Evolutionary conservation across 495 filamentous ascomycete species (phyloP), one percentile per base, ranked within the genome.

Genomic region (Penicillium steckii): DNA sequence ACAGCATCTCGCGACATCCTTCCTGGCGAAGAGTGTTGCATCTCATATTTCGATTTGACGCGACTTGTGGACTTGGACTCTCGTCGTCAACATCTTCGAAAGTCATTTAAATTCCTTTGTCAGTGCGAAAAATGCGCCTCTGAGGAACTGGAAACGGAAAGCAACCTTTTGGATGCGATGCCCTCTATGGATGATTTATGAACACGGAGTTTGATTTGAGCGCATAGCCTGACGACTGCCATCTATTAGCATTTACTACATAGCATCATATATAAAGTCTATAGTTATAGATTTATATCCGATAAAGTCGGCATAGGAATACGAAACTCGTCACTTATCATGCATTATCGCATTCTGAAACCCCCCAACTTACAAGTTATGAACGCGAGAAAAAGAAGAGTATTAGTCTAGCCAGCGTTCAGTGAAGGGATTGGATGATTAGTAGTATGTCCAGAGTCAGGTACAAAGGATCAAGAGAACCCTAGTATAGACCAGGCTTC

Each of bases 11-110:
- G 57, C 8, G 66, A 74, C 23, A 74, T 74, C 27, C 37, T 59
- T 1, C 44, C 63, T 0, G 71, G 65, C 3, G 66, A 74, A 41
- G 71, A 74, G 51, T 74, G 71, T 45, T 74, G 71, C 22, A 74
- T 74, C 13, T 65, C 71, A 0, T 74, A 74, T 38, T 74, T 72
- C 32, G 71, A 74, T 41, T 29, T 74, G 37, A 63, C 62, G 4
- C 45, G 60, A 44, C 38, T 55, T 32, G 57, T 51, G 1, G 57
- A 62, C 15, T 25, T 71, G 4, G 33, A 38, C 12, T 56, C 57
- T 6, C 62, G 71, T 8, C 57, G 67, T 6, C 58, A 60, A 0
- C 66, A 68, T 61, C 59, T 74, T 9, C 58, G 58, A 17, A 49
- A 48, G 9, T 61, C 67, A 1, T 74, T 74, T 32, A 49, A 61